These are phyloP conservation scores for Phyllosticta capitalensis DNA, from an alignment of 2,329 filamentous ascomycete species.

Conservation along the genomic window DNA sequence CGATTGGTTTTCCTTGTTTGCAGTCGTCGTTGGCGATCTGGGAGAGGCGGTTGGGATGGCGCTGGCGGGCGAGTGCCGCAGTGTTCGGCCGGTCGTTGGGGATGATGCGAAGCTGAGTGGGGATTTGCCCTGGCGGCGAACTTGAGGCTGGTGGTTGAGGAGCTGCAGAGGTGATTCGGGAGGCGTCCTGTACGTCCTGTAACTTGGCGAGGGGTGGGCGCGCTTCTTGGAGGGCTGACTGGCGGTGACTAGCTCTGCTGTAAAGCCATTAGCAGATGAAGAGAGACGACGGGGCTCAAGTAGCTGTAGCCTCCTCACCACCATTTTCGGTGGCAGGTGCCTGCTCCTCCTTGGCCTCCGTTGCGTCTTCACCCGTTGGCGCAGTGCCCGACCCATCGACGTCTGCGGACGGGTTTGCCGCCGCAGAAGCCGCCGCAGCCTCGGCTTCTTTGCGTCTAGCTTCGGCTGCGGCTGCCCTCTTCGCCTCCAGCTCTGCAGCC, in stretches of 20 bases:
- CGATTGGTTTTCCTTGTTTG: background rate
- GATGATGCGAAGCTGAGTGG: background rate
- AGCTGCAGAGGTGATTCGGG: background rate
- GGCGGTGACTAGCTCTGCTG: background rate
- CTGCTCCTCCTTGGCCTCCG: constrained; percentile 9
- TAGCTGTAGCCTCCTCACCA: constrained; percentile 6
- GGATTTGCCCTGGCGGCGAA: background rate
- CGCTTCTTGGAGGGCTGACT: background rate
- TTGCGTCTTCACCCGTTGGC: background rate
- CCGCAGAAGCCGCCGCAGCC: constrained; percentile 21
- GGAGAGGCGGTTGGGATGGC: background rate
- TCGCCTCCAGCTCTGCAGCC: constrained; percentile 39
- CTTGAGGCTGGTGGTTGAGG: background rate
- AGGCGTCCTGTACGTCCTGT: background rate
- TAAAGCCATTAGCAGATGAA: constrained; percentile 6
- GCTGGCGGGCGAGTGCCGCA: background rate
- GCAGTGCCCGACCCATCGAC: constrained; percentile 15
- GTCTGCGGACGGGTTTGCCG: constrained; percentile 15
- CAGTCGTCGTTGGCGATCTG: background rate
- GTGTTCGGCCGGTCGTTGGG: background rate
- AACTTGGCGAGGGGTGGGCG: background rate
- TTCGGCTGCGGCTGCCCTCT: constrained; percentile 12
- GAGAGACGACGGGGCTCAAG: background rate
- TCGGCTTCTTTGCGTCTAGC: constrained; percentile 18
- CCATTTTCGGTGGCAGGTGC: constrained; percentile 8